Evolutionary conservation across 371 early-diverging fungal genomes (phyloP).

Genomic region (Syncephalastrum sp.): DNA sequence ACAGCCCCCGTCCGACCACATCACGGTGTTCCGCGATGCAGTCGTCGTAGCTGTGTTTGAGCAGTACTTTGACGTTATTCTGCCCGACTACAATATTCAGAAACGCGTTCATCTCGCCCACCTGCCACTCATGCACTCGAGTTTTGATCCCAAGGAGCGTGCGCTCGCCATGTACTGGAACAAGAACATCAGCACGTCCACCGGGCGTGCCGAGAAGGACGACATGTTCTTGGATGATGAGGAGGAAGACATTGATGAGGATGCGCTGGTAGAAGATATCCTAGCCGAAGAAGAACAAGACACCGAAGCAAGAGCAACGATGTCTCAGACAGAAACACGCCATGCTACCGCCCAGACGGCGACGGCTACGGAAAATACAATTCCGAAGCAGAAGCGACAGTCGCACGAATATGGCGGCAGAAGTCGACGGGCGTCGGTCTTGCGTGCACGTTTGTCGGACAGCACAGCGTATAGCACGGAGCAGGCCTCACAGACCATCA

Average conservation of each 20-base stretch:
- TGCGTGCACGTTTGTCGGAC: slow-evolving; percentile 35
- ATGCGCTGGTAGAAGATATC: slow-evolving; percentile 32
- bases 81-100: slow-evolving; percentile 63
- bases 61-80: slow-evolving; percentile 58
- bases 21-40: slow-evolving; percentile 36
- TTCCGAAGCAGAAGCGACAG: too few relatives aligned
- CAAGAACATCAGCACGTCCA: slow-evolving; percentile 40
- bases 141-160: slow-evolving; percentile 34
- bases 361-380: background rate
- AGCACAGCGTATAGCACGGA: slow-evolving; percentile 40
- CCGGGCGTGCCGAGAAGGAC: slow-evolving; percentile 23
- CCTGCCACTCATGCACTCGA: slow-evolving; percentile 38
- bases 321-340: background rate
- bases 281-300: slow-evolving; percentile 10
- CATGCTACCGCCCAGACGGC: background rate
- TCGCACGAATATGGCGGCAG: too few relatives aligned
- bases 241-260: slow-evolving; percentile 36
- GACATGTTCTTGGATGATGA: slow-evolving; percentile 13
- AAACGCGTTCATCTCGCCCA: slow-evolving; percentile 48
- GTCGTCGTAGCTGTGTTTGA: slow-evolving; percentile 45
- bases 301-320: slow-evolving; percentile 2
- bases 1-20: slow-evolving; percentile 17
- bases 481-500: slow-evolving; percentile 59
- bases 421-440: slow-evolving; percentile 29
- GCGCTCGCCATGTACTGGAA: slow-evolving; percentile 59